Evolutionary conservation across 2,329 filamentous ascomycete species (phyloP), one percentile per base, ranked within the genome.

Genomic region (Simplicillium sp.): DNA sequence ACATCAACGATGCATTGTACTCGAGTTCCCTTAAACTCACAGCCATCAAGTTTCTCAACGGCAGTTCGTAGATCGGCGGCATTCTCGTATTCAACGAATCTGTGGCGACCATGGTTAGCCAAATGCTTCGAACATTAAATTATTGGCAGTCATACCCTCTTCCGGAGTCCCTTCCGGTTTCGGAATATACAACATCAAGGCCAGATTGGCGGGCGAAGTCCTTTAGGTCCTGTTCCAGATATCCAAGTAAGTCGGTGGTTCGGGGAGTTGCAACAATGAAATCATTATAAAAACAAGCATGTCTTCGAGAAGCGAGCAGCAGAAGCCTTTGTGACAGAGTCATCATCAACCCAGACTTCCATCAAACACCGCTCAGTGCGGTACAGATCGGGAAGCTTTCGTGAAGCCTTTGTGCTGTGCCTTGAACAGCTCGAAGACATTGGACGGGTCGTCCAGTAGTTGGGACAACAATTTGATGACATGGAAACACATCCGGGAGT

Each of bases 31-130:
- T 96, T 96, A 66, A 97, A 97, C 57, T 95, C 88, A 59, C 81
- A 82, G 50, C 81, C 81, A 61, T 97, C 88, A 48, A 98, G 84
- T 66, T 96, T 96, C 62, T 96, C 88, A 43, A 97, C 87, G 40
- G 92, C 92, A 45, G 82, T 83, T 60, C 86, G 87, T 44, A 98
- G 70, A 57, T 98, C 92, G 50, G 80, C 82, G 44, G 84, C 84
- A 47, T 87, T 94, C 67, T 98, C 92, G 57, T 96, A 98, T 61
- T 98, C 92, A 59, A 98, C 90, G 62, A 96, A 97, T 56, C 90
- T 96, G 58, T 43, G 12, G 16, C 40, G 52, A 41, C 49, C 20
- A 9, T 25, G 20, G 20, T 25, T 25, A 25, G 9, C 20, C 20
- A 9, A 6, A 9, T 25, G 20, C 9, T 6, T 25, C 5, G 9